Evolutionary conservation across 345 rosid species (phyloP), one percentile per base, ranked within the genome.

Genomic region (Theobroma cacao): DNA sequence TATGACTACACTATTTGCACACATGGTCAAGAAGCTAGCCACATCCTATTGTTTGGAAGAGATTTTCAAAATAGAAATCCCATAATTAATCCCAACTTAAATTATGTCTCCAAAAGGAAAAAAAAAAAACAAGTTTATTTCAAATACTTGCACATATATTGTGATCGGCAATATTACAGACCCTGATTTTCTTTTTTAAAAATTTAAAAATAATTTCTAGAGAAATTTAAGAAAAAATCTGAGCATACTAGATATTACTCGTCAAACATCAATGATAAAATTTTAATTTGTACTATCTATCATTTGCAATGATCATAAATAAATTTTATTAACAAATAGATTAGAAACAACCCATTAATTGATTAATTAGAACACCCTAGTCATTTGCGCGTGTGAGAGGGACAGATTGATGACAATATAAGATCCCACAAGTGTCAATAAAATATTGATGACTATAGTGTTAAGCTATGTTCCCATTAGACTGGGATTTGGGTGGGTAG

Each of bases 401-500:
- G 8, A 38, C 65, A 72, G 2, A 18, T 20, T 7, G 50, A 34
- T 64, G 62, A 58, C 50, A 43, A 41, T 36, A 59, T 17, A 15
- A 38, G 34, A 62, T 4, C 5, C 5, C 69, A 53, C 78, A 61
- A 68, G 28, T 78, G 85, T 61, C 55, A 74, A 72, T 72, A 70
- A 56, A 48, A 64, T 63, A 76, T 45, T 78, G 75, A 72, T 50
- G 65, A 53, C 63, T 3, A 52, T 28, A 60, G 15, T 26, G 78
- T 72, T 73, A 66, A 75, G 74, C 24, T 81, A 72, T 79, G 83
- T 84, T 89, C 77, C 65, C 78, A 80, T 82, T 89, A 83, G 86
- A 81, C 80, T 74, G 77, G 83, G 77, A 75, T 82, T 82, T 75
- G 77, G 96, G 95, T 90, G 82, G 98, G 91, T 94, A 87, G 91